Conservation (phyloP, 2,329 filamentous ascomycete genomes). For the Cladophialophora carrionii region DNA sequence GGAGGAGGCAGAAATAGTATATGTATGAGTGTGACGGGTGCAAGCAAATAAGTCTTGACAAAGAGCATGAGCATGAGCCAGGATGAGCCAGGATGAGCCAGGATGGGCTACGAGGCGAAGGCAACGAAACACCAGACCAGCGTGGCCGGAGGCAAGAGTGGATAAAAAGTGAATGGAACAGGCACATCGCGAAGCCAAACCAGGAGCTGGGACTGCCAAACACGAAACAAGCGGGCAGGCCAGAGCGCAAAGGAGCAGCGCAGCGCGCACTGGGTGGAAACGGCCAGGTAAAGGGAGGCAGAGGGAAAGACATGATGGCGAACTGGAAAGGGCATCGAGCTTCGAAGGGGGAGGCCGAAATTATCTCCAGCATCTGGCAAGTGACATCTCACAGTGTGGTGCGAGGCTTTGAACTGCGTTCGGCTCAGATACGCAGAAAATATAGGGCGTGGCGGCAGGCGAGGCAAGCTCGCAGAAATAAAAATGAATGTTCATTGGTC, state of each 20-base stretch:
- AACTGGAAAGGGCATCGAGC: conserved; percentile 6
- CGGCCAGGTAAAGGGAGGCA: conserved; percentile 3
- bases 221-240: conserved; percentile 17
- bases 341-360: conserved; percentile 1
- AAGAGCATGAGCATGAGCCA: conserved; percentile 31
- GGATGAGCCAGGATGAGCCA: conserved; percentile 29
- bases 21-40: conserved; percentile 25
- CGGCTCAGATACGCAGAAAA: conserved; percentile 12
- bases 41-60: conserved; percentile 18
- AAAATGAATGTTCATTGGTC: conserved; percentile 2
- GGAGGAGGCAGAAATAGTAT: conserved; percentile 31
- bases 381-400: conserved; percentile 12
- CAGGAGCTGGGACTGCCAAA: conserved; percentile 11
- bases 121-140: conserved; percentile 22
- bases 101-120: conserved; percentile 26
- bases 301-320: conserved; percentile 2
- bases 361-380: conserved; percentile 7
- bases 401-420: conserved; percentile 5
- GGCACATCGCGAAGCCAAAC: conserved; percentile 11
- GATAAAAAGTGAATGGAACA: conserved; percentile 16
- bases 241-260: neutral
- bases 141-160: conserved; percentile 15
- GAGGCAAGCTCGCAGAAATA: neutral
- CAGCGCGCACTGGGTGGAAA: conserved; percentile 6
- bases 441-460: conserved; percentile 1